These are phyloP conservation scores for Agarophyton chilense DNA, from an alignment of 23 red algal genomes.

Conservation along the genomic window DNA sequence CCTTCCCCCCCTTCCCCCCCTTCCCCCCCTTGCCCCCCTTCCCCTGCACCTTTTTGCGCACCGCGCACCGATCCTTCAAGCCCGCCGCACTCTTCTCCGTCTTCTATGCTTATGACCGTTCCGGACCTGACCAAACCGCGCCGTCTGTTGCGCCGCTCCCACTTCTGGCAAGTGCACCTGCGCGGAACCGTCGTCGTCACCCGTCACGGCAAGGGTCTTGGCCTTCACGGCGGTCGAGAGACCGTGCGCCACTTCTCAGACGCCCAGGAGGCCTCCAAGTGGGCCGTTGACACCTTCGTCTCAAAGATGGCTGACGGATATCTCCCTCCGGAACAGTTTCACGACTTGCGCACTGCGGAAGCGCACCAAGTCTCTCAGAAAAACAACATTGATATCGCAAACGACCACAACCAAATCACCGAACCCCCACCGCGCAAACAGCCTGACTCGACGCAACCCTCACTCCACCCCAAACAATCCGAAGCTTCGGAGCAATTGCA, in stretches of 20 bases:
- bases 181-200: neutral
- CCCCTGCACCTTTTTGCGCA: neutral
- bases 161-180: constrained; percentile 45
- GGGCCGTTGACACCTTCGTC: constrained; percentile 23
- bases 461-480: neutral
- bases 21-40: too few relatives aligned
- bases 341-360: neutral
- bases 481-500: neutral
- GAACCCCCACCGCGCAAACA: neutral
- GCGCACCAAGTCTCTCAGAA: neutral
- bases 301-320: constrained; percentile 30
- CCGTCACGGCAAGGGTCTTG: constrained; percentile 15
- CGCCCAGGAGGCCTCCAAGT: constrained; percentile 13
- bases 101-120: neutral
- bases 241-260: neutral
- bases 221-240: constrained; percentile 12
- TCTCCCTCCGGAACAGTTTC: constrained; percentile 18
- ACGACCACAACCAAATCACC: neutral
- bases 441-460: neutral
- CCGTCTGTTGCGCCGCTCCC: constrained; percentile 46
- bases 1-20: neutral
- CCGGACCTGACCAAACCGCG: constrained; percentile 45
- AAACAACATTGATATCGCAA: neutral
- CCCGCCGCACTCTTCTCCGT: neutral
- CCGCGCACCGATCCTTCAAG: neutral